Evolutionary conservation across 2,329 filamentous ascomycete genomes (phyloP).

Genomic region (Geosmithia morbida): DNA sequence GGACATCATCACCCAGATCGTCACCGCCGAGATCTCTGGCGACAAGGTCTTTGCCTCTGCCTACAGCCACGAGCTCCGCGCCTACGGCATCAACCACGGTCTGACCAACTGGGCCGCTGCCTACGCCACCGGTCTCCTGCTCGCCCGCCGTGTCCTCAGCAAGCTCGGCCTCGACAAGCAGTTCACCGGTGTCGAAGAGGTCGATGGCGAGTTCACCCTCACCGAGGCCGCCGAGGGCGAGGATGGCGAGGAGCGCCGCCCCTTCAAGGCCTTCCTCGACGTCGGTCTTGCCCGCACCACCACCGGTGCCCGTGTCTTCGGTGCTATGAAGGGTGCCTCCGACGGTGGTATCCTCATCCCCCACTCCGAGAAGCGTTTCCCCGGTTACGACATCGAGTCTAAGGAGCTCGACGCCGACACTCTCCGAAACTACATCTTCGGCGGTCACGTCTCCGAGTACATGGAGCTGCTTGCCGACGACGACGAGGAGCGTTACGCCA

Average conservation of each 20-base stretch:
- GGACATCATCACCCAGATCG: slow-evolving; percentile 97
- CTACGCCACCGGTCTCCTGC: slow-evolving; percentile 90
- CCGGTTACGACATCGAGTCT: slow-evolving; percentile 89
- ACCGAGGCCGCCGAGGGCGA: slow-evolving; percentile 89
- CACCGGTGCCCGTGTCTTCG: slow-evolving; percentile 97
- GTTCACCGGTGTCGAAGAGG: slow-evolving; percentile 93
- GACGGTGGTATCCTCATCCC: slow-evolving; percentile 95
- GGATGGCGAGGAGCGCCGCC: slow-evolving; percentile 85
- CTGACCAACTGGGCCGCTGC: slow-evolving; percentile 99
- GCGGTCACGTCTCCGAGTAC: slow-evolving; percentile 97
- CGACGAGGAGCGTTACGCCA: slow-evolving; percentile 99
- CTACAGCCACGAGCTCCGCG: slow-evolving; percentile 94
- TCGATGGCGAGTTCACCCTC: slow-evolving; percentile 88
- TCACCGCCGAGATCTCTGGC: slow-evolving; percentile 88
- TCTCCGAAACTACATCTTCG: slow-evolving; percentile 99
- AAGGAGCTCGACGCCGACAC: slow-evolving; percentile 97
- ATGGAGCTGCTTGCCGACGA: slow-evolving; percentile 99
- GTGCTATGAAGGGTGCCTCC: slow-evolving; percentile 98
- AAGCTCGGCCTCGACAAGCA: slow-evolving; percentile 92
- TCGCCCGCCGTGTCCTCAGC: slow-evolving; percentile 90
- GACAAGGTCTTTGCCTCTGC: slow-evolving; percentile 93
- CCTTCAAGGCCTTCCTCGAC: slow-evolving; percentile 98
- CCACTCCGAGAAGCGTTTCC: slow-evolving; percentile 99
- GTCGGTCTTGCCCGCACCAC: slow-evolving; percentile 95
- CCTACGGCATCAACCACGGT: slow-evolving; percentile 95